These are phyloP conservation scores for Cucumis sativus DNA, from an alignment of 306 rosid species.

Conservation along the genomic window DNA sequence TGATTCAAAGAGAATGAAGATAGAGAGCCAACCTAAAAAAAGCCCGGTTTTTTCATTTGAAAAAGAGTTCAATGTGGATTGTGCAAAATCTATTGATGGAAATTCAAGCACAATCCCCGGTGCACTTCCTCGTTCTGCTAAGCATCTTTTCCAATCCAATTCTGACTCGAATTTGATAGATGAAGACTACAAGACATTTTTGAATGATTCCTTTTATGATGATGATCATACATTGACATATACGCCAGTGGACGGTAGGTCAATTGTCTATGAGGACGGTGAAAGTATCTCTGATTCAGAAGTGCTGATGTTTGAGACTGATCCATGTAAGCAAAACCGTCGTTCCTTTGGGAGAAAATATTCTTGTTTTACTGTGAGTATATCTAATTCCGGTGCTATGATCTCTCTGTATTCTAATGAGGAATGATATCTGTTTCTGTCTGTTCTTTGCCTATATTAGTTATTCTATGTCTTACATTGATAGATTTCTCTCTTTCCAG, in stretches of 20 bases:
- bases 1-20: not conserved
- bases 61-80: conserved; percentile 5
- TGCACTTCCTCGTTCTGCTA: not conserved
- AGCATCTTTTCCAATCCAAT: not conserved
- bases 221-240: conserved; percentile 8
- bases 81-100: not conserved
- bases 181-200: conserved; percentile 17
- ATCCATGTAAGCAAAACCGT: conserved; percentile 10
- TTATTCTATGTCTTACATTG: not conserved
- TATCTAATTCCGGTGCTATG: not conserved
- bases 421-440: not conserved
- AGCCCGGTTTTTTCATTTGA: not conserved
- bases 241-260: conserved; percentile 3
- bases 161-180: conserved; percentile 11
- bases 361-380: not conserved
- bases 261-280: conserved; percentile 5
- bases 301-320: conserved; percentile 16
- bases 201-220: not conserved
- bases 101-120: not conserved
- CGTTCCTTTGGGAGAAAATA: conserved; percentile 15
- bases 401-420: not conserved
- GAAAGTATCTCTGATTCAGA: conserved; percentile 28
- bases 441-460: not conserved
- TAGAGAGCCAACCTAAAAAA: not conserved
- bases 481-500: conserved; percentile 11